Base-by-base conservation (phyloP, 257 asterid species). In the Przewalskia tangutica region DNA sequence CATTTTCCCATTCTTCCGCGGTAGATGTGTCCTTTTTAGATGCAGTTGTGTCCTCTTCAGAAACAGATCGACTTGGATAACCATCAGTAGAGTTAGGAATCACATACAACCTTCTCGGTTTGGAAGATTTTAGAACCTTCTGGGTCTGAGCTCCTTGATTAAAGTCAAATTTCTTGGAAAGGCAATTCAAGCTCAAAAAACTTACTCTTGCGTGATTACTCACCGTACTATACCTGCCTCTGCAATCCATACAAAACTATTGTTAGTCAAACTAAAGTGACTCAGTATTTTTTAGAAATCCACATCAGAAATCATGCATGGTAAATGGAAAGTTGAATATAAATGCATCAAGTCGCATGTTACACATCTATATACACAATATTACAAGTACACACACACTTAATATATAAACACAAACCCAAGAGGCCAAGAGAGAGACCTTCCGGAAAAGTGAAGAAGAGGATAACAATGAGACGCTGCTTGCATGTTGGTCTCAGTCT, bases 401-500 rank as follows among this genome's bases (percentile, higher is more conserved):
- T 1, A 14, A 70, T 20, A 55, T 23, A 40, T 48, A 53, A 55
- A 83, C 36, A 77, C 20, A 20, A 54, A 76, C 18, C 64, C 48
- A 53, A 11, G 9, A 36, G 46, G 53, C 59, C 46, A 10, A 42
- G 64, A 63, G 51, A 14, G 59, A 20, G 79, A 94, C 98, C 97
- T 90, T 86, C 70, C 64, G 59, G 83, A 83, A 83, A 86, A 65
- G 81, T 83, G 86, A 82, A 85, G 86, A 82, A 85, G 67, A n/a
- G 94, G 95, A 83, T 84, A 87, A 85, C 85, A 83, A 62, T 81
- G 93, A 55, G 87, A 85, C 78, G 94, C 86, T 79, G 89, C 87
- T 82, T 88, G 91, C 97, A 94, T 93, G 86, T 20, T 73, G 79
- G 60, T 48, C 55, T 46, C 34, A 50, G 18, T 20, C 36, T 77